These are phyloP conservation scores for Dicorynia guianensis DNA, from an alignment of 306 rosid genomes.

Conservation along the genomic window DNA sequence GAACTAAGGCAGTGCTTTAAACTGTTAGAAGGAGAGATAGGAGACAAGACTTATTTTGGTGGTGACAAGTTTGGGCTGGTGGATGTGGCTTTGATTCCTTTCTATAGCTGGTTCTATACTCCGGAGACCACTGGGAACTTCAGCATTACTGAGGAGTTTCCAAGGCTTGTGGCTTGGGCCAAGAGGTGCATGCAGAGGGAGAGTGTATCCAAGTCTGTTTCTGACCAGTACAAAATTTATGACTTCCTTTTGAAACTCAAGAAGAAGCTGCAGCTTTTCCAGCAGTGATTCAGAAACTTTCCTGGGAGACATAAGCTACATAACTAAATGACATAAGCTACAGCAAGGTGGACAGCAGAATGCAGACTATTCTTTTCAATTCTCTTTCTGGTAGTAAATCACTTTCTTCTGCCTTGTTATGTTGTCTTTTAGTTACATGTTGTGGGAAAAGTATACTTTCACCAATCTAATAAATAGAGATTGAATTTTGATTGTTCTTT, in stretches of 20 bases:
- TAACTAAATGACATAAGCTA: too few relatives aligned
- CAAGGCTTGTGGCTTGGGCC: conserved; percentile 43
- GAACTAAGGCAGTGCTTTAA: conserved; percentile 31
- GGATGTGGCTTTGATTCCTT: conserved; percentile 36
- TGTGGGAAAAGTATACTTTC: too few relatives aligned
- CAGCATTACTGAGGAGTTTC: conserved; percentile 34
- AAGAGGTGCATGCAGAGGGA: conserved; percentile 39
- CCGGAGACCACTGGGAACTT: conserved; percentile 20
- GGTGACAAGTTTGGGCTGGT: conserved; percentile 39
- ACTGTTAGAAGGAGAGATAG: conserved; percentile 41
- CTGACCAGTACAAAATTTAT: conserved; percentile 32
- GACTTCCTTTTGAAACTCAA: background rate
- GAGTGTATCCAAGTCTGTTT: conserved; percentile 36
- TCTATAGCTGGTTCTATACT: conserved; percentile 37
- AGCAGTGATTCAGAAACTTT: background rate
- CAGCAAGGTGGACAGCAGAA: too few relatives aligned
- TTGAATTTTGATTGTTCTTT: too few relatives aligned
- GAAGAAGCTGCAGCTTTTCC: background rate
- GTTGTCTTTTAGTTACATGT: too few relatives aligned
- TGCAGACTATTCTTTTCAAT: too few relatives aligned
- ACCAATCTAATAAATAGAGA: too few relatives aligned
- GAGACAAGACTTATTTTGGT: conserved; percentile 40
- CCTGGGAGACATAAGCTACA: too few relatives aligned
- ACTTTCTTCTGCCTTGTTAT: too few relatives aligned
- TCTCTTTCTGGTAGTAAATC: too few relatives aligned